Percentiles rank a stretch among this genome's conserved stretches.
Evolutionary conservation across 1,284 basidiomycete genomes (phyloP).

Genomic region (Cystobasidium pallidum): DNA sequence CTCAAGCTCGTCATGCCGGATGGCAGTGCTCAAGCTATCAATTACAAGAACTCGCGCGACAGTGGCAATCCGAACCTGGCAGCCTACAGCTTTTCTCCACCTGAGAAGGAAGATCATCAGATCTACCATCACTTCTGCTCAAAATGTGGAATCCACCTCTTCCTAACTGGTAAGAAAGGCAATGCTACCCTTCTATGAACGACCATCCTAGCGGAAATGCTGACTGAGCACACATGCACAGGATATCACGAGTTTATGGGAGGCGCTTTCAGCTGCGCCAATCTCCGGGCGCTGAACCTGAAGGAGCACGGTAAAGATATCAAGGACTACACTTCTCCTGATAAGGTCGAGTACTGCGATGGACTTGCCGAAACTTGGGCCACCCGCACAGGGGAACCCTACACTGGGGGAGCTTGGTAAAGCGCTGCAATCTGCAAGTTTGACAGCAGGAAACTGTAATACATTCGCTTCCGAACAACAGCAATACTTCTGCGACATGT

Average conservation of each 20-base stretch:
- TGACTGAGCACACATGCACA: background rate
- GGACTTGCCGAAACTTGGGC: background rate
- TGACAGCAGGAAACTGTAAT: too few species aligned
- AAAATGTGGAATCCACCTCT: slow-evolving; percentile 1
- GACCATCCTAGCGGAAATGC: too few species aligned
- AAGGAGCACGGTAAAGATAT: background rate
- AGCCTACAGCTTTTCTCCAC: background rate
- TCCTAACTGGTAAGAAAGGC: slow-evolving; percentile 4
- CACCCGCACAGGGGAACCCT: slow-evolving; percentile 5
- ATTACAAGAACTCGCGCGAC: slow-evolving; percentile 6
- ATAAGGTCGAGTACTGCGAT: background rate
- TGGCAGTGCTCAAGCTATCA: background rate
- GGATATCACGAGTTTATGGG: background rate
- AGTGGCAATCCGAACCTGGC: background rate
- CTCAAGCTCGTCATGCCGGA: background rate
- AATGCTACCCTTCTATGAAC: too few species aligned
- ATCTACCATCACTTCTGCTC: slow-evolving; percentile 6
- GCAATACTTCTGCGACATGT: too few species aligned
- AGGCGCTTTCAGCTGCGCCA: slow-evolving; percentile 1
- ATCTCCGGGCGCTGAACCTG: background rate
- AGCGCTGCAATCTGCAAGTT: too few species aligned
- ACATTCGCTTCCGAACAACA: too few species aligned
- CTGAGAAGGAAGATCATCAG: slow-evolving; percentile 6
- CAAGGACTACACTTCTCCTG: slow-evolving; percentile 11
- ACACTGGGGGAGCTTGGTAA: slow-evolving; percentile 20